Base-by-base conservation (phyloP, 768 basidiomycete genomes). In the Suillus variegatus region DNA sequence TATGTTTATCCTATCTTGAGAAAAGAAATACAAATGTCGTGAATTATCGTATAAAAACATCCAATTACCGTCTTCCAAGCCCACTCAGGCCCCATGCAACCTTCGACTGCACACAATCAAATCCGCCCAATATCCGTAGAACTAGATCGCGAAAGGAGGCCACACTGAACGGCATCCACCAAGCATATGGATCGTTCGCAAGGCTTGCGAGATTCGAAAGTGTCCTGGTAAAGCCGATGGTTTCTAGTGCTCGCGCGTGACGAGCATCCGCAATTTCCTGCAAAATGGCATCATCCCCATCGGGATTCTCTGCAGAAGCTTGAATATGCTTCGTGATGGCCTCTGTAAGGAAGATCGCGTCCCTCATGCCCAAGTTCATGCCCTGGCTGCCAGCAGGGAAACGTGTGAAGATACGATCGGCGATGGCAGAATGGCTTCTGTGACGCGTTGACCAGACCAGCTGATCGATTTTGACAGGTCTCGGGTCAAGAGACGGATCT, bases 351-450 rank as follows among this genome's bases (percentile, higher is more conserved):
- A 76, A 75, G 32, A 85, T 71, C 13, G 81, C 84, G 66, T 87
- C 86, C 18, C 85, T 79, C 16, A 87, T 73, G 6, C 84, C 84
- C n/a, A 86, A 79, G 66, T 86, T 85, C 85, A 87, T 84, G 18
- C 86, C 86, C 62, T 85, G 85, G 1, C 86, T 85, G 5, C 85
- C 86, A 6, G 79, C 76, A 40, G 85, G 86, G 18, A 75, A 64
- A 44, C 70, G 74, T 36, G 74, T 64, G 63, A 80, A 75, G 65
- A 76, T 79, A 32, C 68, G 69, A 32, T 79, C 78, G 8, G 81
- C 82, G 56, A 80, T 73, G 62, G 81, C 80, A 25, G 77, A 77
- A 67, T 77, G 80, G n/a, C 77, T 80, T 66, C 77, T 74, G 74
- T 80, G 82, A 62, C 80, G 74, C 22, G 80, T 79, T 18, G 81